phyloP scores from a whole-genome alignment of 73 alveolate genomes.

The Paraurostyla sp. region DNA sequence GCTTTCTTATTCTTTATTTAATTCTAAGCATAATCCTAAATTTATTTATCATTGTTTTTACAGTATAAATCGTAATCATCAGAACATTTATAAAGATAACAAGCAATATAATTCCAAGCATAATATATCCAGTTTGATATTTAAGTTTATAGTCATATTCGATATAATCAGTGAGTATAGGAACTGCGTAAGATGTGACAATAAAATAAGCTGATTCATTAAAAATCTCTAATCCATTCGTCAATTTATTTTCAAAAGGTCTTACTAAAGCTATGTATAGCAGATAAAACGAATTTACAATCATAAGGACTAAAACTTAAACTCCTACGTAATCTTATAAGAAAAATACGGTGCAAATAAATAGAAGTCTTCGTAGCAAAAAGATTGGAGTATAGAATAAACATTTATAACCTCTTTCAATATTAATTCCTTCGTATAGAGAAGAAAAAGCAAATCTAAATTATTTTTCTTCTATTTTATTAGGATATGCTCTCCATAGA shows the following conservation, averaged over 20 bases:
- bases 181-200: not conserved
- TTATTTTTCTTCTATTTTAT: not conserved
- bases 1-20: no score
- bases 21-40: no score
- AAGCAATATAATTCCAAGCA: not conserved
- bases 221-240: not conserved
- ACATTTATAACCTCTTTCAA: not conserved
- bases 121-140: not conserved
- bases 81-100: no score
- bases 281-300: not conserved
- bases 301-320: not conserved
- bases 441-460: not conserved
- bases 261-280: not conserved
- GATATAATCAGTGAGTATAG: not conserved
- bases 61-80: no score
- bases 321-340: not conserved
- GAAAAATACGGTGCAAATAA: not conserved
- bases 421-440: not conserved
- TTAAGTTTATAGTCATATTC: not conserved
- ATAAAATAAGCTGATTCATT: not conserved
- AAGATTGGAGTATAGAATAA: not conserved
- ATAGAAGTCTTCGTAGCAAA: slow-evolving; percentile 2
- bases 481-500: not conserved
- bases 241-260: not conserved
- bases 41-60: no score